phyloP scores from a whole-genome alignment of 148 eudicot genomes.

The Cornus suecica region DNA sequence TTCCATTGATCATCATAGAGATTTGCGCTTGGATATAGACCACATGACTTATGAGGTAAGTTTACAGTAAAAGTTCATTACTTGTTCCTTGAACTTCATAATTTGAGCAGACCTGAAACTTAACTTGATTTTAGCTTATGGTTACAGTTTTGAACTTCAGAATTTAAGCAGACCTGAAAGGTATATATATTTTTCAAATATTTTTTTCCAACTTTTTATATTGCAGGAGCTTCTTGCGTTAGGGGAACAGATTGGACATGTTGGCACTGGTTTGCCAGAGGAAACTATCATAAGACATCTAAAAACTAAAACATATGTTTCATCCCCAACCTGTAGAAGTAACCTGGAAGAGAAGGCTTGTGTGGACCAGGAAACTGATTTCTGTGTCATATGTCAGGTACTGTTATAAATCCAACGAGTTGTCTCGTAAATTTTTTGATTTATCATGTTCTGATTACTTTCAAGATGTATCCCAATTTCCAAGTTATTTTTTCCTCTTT shows the following conservation, averaged over 20 bases:
- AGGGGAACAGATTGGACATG: conserved; percentile 86
- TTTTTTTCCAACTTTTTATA: too few species aligned
- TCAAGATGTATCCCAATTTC: background rate
- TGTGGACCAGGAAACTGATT: conserved; percentile 50
- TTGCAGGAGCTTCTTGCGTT: conserved; percentile 96
- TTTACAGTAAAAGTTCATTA: conserved; percentile 10
- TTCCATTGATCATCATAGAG: conserved; percentile 70
- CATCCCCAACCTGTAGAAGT: conserved; percentile 31
- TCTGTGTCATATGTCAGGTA: conserved; percentile 95
- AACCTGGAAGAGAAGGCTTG: conserved; percentile 49
- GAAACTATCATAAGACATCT: conserved; percentile 52
- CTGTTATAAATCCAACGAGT: background rate
- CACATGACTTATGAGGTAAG: conserved; percentile 97
- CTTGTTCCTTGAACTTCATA: background rate
- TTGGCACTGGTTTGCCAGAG: conserved; percentile 72
- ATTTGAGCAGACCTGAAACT: background rate
- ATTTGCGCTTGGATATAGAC: conserved; percentile 93
- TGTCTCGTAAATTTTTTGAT: too few species aligned
- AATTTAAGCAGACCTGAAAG: background rate
- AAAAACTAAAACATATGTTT: conserved; percentile 45
- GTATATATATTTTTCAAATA: background rate
- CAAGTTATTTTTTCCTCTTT: too few species aligned
- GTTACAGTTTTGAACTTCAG: background rate
- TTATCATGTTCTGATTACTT: background rate
- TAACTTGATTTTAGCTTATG: too few species aligned